Base-by-base conservation (phyloP, 164 flowering plant species). In the Buxus sempervirens region DNA sequence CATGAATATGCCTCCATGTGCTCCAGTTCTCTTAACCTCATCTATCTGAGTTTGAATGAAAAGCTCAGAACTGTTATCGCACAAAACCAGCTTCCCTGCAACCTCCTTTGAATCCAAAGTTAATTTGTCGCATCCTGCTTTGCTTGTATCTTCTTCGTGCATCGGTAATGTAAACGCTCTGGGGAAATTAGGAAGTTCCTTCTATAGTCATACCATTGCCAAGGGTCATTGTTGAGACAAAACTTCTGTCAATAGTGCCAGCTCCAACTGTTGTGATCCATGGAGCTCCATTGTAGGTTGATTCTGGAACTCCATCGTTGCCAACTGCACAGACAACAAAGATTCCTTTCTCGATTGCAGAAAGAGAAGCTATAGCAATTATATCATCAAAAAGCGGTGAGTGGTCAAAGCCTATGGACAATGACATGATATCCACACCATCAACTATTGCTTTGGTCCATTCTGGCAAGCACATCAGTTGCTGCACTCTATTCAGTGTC, bases 391-490 rank as follows among this genome's bases (percentile, higher is more conserved):
- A 65, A 24, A 71, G 68, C 4, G 62, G 64, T 10, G 54, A 24
- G 1, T 51, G 73, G 19, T 72, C 38, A 32, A 32, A 32, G 5
- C 38, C 38, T 69, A 23, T 10, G 0, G 81, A 82, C 14, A 84
- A 32, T 5, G 90, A 85, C 49, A 86, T 23, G 1, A 86, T 26
- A 53, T 82, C 85, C 0, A 88, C 89, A 0, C 88, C 88, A 57
- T 86, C 93, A 0, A 22, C 69, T 12, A 86, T 79, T 14, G 89
- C 93, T n/a, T n/a, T 83, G 83, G 58, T 86, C 93, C 20, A 86
- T 81, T 0, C 80, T 88, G 0, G 87, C 90, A 2, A 84, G 62
- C 9, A 77, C 65, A 49, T 85, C 85, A 0, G 84, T 73, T 12
- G 68, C n/a, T 2, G 66, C 63, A 20, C 76, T 70, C 1, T 58